Evolutionary conservation across 2,329 filamentous ascomycete species (phyloP), one percentile per base, ranked within the genome.

Genomic region (Apiospora arundinis): DNA sequence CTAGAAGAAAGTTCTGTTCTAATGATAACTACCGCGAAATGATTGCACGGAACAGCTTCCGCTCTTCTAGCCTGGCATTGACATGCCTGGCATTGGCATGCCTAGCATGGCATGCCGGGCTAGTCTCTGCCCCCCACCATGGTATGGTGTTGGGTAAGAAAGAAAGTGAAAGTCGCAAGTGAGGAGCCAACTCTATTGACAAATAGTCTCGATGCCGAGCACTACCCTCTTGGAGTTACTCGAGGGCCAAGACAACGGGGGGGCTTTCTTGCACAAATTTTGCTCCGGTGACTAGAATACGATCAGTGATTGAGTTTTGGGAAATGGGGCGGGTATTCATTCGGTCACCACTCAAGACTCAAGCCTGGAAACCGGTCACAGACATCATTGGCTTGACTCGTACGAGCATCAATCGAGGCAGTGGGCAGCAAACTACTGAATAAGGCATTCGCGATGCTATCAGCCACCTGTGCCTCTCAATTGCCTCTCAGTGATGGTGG

Each of bases 21-120:
- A 63, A 63, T 63, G 49, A 56, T 56, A 56, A 56, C 49, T 56
- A 60, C 52, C 52, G 52, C 9, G 52, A 60, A 60, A 60, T 60
- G 56, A 63, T 4, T 63, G 56, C 32, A 63, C 56, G 56, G 56
- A 63, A 63, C 56, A 32, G 32, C 56, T 63, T 63, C 56, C 56
- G 56, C 56, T 63, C 32, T 40, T 63, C 32, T 63, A 63, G 32
- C 12, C 32, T n/a, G 56, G 6, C 32, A 32, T 32, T n/a, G 56
- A 32, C 32, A 32, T 32, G 32, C 32, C 6, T 32, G 32, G 32
- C 32, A 32, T 32, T 32, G 32, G 32, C 32, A 32, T 32, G 6
- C 32, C 32, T 32, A n/a, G n/a, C n/a, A n/a, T 32, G 32, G 32
- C 32, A 32, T 32, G 6, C 32, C 32, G 3, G 32, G 56, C 32